phyloP scores from a whole-genome alignment of 768 basidiomycete genomes.

The Rhodotorula paludigena region DNA sequence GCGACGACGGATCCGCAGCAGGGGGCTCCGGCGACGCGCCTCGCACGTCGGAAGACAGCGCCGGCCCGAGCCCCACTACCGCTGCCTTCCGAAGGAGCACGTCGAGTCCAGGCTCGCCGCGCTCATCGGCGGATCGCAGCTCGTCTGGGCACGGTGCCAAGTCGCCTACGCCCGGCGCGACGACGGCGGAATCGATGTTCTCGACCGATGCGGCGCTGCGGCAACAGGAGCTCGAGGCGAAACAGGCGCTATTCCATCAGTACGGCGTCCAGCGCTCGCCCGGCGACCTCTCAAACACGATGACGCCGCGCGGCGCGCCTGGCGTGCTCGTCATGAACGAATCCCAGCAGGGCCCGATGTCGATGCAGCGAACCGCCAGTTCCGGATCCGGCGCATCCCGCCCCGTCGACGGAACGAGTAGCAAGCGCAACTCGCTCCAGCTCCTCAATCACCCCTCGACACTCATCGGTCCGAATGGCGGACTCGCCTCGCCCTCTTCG shows the following conservation, averaged over 20 bases:
- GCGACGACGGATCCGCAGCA: constrained; percentile 48
- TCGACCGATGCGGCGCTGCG: constrained; percentile 40
- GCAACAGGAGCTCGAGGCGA: constrained; percentile 44
- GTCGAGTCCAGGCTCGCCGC: constrained; percentile 10
- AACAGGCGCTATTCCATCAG: constrained; percentile 41
- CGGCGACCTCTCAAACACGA: constrained; percentile 40
- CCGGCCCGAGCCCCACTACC: constrained; percentile 9
- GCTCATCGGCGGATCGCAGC: constrained; percentile 13
- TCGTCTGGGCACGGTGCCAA: background rate
- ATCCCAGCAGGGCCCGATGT: background rate
- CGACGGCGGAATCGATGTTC: constrained; percentile 39
- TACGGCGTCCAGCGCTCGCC: constrained; percentile 42
- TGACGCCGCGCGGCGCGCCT: constrained; percentile 27
- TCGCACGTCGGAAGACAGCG: constrained; percentile 38
- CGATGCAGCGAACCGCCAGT: background rate
- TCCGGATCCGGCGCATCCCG: no score
- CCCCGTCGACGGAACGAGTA: background rate
- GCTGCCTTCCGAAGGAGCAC: background rate
- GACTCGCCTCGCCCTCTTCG: constrained; percentile 11
- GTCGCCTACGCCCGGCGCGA: constrained; percentile 4
- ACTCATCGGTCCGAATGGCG: constrained; percentile 3
- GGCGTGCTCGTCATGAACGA: background rate
- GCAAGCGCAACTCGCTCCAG: constrained; percentile 25
- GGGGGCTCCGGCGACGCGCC: constrained; percentile 5
- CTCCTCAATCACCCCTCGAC: constrained; percentile 12